Base-by-base conservation (phyloP, 805 yeast genomes). In the Teunomyces lycoperdinae region DNA sequence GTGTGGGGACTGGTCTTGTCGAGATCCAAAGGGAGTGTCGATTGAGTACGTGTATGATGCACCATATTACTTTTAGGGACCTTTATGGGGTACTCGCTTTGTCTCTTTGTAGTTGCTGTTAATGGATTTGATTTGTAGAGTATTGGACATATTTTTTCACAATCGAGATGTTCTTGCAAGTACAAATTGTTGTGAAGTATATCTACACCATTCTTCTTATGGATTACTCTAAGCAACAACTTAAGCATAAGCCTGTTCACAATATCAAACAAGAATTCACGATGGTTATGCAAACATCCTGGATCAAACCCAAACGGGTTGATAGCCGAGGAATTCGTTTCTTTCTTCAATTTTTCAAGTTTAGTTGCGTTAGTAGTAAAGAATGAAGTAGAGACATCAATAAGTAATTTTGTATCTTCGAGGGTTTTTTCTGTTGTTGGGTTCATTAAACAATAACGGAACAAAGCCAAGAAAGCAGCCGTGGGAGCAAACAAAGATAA, bases 401-500 rank as follows among this genome's bases (percentile, higher is more conserved):
- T 59, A 13, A 71, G 55, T 38, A 70, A 47, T 34, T 61, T 52
- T 26, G 66, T 53, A 50, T 71, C 75, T 28, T 48, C 50, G 17
- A 52, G 38, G 5, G 61, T 52, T 4, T 67, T 71, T 0, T 57
- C 52, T 9, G 58, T 52, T 14, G 53, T 53, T 2, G 70, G 66
- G 38, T 60, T 58, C 50, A 66, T 66, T 30, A 70, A 48, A 44
- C 47, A 44, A 16, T 39, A 42, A 10, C 46, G 49, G 17, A 53
- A 35, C 7, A 61, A 20, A 26, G 50, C 50, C 47, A 59, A 51
- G 36, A 54, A 51, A 3, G 74, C 74, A 13, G 64, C 57, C 13
- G 65, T 52, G 1, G 73, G 70, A 46, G 56, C 67, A 35, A 58
- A 60, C 44, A 62, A 47, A 29, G 63, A 50, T 73, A 73, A 69